Conservation (phyloP, 352 stramenopile genomes). For the Phytophthora tentaculata region DNA sequence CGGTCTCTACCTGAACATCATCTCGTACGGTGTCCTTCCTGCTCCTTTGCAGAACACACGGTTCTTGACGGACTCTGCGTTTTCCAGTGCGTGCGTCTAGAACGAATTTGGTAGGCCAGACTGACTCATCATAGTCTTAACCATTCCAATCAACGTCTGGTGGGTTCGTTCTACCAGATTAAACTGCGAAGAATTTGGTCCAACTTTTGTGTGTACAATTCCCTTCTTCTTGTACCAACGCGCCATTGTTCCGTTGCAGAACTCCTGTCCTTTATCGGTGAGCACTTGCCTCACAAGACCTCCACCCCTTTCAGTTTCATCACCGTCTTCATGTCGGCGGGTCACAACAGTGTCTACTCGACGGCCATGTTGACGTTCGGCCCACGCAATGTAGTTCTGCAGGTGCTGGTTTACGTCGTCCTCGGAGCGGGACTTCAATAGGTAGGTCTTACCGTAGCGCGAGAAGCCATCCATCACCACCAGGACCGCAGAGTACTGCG, state of each 20-base stretch:
- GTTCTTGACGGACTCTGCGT: not conserved
- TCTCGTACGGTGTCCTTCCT: not conserved
- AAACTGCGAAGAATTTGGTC: slow-evolving; percentile 4
- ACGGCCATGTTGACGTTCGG: slow-evolving; percentile 11
- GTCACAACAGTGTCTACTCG: not conserved
- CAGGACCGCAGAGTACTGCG: not conserved
- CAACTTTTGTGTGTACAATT: slow-evolving; percentile 14
- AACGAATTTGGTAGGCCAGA: slow-evolving; percentile 7
- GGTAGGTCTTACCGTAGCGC: slow-evolving; percentile 1
- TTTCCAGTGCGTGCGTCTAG: not conserved
- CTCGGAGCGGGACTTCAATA: slow-evolving; percentile 6
- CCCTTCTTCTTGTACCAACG: slow-evolving; percentile 10
- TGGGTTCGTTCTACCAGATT: slow-evolving; percentile 6
- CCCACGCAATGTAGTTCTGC: slow-evolving; percentile 13
- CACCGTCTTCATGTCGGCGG: not conserved
- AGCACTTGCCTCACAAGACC: slow-evolving; percentile 3
- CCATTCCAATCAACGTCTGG: not conserved
- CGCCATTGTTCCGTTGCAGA: slow-evolving; percentile 10
- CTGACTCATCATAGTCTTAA: slow-evolving; percentile 16
- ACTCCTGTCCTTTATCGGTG: slow-evolving; percentile 6
- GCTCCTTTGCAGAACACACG: not conserved
- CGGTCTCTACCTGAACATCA: too few relatives aligned
- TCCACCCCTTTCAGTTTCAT: too few relatives aligned
- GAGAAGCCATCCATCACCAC: slow-evolving; percentile 5
- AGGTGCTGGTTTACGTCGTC: slow-evolving; percentile 6